Conservation (phyloP, 2,329 filamentous ascomycete species). For the Arthrobotrys sinensis region DNA sequence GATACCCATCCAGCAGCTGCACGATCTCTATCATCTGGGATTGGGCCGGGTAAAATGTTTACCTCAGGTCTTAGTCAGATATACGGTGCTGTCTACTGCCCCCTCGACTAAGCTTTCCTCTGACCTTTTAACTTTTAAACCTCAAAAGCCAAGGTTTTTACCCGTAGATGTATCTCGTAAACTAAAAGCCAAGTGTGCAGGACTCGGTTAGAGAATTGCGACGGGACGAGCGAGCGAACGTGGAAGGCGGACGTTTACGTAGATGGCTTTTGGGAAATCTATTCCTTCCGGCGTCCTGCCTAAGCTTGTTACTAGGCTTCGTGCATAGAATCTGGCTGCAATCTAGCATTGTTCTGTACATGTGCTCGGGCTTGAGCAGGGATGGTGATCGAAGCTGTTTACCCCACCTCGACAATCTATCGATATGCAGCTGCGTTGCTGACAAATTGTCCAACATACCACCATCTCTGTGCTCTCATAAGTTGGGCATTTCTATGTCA, state of each 20-base stretch:
- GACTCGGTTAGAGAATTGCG: constrained; percentile 38
- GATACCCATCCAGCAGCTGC: constrained; percentile 7
- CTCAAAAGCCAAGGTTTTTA: constrained; percentile 15
- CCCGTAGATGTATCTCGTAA: neutral
- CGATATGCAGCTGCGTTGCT: constrained; percentile 44
- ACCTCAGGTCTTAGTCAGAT: constrained; percentile 46
- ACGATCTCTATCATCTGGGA: constrained; percentile 24
- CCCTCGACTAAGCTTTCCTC: neutral
- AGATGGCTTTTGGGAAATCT: neutral
- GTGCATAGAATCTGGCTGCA: constrained; percentile 9
- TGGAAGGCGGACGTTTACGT: neutral
- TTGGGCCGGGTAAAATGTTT: constrained; percentile 55
- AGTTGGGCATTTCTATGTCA: neutral
- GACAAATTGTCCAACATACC: constrained; percentile 41
- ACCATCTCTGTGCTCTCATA: neutral
- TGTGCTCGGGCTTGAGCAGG: constrained; percentile 27
- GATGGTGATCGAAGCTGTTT: constrained; percentile 5
- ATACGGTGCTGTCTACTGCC: neutral
- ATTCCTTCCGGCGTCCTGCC: constrained; percentile 26
- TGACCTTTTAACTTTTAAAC: constrained; percentile 1
- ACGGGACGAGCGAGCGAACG: constrained; percentile 38
- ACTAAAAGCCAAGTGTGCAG: constrained; percentile 7
- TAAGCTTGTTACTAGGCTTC: constrained; percentile 13
- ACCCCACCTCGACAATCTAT: constrained; percentile 24
- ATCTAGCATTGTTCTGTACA: constrained; percentile 18